Conservation (phyloP, 2,329 filamentous ascomycete species). For the Aspergillus candidus region DNA sequence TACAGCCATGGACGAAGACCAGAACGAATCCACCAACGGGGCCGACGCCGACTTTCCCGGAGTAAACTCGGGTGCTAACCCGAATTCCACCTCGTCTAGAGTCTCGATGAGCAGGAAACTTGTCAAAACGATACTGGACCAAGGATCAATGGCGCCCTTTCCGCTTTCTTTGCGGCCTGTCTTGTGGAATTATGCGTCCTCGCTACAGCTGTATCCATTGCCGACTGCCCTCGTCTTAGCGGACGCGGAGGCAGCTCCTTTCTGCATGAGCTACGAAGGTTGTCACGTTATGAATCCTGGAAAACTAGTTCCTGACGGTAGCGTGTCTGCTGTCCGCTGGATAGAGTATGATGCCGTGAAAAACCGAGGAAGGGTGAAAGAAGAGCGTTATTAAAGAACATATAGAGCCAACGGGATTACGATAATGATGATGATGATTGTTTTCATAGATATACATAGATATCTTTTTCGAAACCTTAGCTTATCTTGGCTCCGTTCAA, state of each 20-base stretch:
- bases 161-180: conserved; percentile 71
- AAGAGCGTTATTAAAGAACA: conserved; percentile 50
- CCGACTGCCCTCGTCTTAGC: conserved; percentile 78
- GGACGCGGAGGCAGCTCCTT: conserved; percentile 74
- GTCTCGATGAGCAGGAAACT: conserved; percentile 61
- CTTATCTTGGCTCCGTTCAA: too few species aligned
- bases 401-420: background rate
- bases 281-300: conserved; percentile 96
- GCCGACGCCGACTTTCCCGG: conserved; percentile 4
- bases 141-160: conserved; percentile 84
- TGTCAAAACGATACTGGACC: conserved; percentile 86
- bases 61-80: conserved; percentile 11
- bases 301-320: conserved; percentile 62
- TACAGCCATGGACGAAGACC: conserved; percentile 23
- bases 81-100: conserved; percentile 20
- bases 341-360: conserved; percentile 73
- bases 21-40: background rate
- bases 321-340: conserved; percentile 69
- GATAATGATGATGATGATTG: too few species aligned
- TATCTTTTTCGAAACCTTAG: too few species aligned
- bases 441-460: too few species aligned
- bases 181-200: conserved; percentile 77
- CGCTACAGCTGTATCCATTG: conserved; percentile 78
- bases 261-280: conserved; percentile 86
- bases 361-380: conserved; percentile 55